phyloP scores from a whole-genome alignment of 1,284 basidiomycete species.

The Cryptococcus sp. region DNA sequence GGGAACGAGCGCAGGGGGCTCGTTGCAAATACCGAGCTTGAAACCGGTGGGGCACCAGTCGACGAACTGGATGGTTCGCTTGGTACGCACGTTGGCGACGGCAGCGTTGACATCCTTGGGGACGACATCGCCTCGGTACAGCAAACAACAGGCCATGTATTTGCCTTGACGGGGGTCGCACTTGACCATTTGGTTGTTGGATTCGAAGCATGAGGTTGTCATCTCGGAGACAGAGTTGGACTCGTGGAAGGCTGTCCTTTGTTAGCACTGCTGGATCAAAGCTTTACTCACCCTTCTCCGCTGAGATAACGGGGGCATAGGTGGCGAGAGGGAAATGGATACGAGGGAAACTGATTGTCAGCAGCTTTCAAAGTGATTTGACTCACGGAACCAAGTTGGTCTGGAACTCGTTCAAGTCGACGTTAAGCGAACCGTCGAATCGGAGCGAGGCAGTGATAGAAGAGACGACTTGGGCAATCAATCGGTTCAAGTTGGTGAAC shows the following conservation, averaged over 20 bases:
- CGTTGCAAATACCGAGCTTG: conserved; percentile 97
- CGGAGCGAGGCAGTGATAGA: conserved; percentile 96
- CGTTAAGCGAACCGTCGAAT: conserved; percentile 97
- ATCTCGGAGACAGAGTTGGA: conserved; percentile 98
- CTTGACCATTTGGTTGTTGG: conserved; percentile 98
- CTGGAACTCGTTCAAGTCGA: conserved; percentile 98
- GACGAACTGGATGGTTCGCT: conserved; percentile 88
- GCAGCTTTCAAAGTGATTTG: background rate
- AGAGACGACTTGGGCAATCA: conserved; percentile 98
- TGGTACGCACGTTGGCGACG: conserved; percentile 93
- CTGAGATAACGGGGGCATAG: conserved; percentile 90
- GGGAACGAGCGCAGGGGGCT: conserved; percentile 85
- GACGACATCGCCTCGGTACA: conserved; percentile 95
- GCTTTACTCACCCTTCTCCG: conserved; percentile 54
- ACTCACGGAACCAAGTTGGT: conserved; percentile 93
- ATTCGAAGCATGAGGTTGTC: conserved; percentile 98
- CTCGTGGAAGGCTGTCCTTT: conserved; percentile 70
- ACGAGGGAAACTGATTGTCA: conserved; percentile 73
- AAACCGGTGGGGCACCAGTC: conserved; percentile 99
- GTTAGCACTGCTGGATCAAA: conserved; percentile 35
- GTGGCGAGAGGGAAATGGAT: conserved; percentile 98
- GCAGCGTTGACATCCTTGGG: conserved; percentile 96
- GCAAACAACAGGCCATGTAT: conserved; percentile 91
- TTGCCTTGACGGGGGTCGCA: conserved; percentile 94
- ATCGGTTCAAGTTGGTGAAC: conserved; percentile 91